Evolutionary conservation across 2,329 filamentous ascomycete genomes (phyloP), one percentile per base, ranked within the genome.

Genomic region (Dactylellina drechsleri): DNA sequence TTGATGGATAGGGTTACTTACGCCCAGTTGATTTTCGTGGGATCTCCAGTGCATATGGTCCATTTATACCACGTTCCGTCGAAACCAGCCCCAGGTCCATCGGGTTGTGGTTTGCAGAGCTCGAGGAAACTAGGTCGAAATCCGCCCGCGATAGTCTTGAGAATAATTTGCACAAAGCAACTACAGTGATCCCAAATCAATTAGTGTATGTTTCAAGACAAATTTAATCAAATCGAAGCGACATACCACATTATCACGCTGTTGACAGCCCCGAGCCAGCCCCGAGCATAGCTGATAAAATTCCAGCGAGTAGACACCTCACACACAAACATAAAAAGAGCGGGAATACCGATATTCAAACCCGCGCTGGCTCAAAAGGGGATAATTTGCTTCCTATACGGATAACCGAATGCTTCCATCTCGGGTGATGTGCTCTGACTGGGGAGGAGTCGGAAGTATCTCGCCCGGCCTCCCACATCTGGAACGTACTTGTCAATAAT

Each of bases 401-500:
- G 70, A 6, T 74, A 62, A 31, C 64, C 43, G 31, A 67, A 64
- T 4, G 54, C 54, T 18, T 73, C 68, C 68, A 73, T 73, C 45
- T 73, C 54, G 15, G 60, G 61, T 6, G 68, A 73, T 12, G 62
- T 64, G 43, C 56, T 64, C 60, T 73, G 43, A 7, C 68, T 61
- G 12, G 70, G 70, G n/a, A 74, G 57, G 8, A 67, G 40, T 40
- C 70, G 70, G 18, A 74, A 74, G 23, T 74, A 74, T 64, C 70
- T 49, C 8, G 62, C 52, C 6, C 50, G 43, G 8, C 70, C 70
- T 20, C 70, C 70, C 12, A 67, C 70, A 12, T 74, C 64, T 15
- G 70, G 70, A 20, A 74, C 70, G 28, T 67, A 74, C 47, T 67
- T 74, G 31, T 74, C 62, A n/a, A 66, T 64, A 56, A 74, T 66